Conservation (phyloP, 768 basidiomycete species). For the Mycena filopes region DNA sequence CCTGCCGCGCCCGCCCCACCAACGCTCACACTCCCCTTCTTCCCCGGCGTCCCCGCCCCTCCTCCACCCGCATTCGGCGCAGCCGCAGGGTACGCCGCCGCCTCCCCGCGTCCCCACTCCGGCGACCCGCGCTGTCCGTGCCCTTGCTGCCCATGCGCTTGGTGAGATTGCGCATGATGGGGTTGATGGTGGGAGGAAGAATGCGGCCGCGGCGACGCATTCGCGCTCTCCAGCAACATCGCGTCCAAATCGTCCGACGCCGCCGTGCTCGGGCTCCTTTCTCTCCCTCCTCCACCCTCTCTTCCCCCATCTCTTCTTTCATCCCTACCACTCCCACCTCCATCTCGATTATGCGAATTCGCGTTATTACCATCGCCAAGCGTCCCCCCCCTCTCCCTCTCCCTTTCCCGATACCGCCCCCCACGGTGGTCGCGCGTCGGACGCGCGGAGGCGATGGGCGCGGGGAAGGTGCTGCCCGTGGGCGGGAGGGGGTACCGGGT, state of each 20-base stretch:
- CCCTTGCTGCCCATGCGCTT: background rate
- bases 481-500: too few species aligned
- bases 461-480: too few species aligned
- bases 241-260: constrained; percentile 31
- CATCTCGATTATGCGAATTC: background rate
- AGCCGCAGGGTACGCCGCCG: background rate
- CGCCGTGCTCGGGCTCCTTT: constrained; percentile 17
- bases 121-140: background rate
- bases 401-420: too few species aligned
- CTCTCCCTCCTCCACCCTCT: background rate
- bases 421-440: too few species aligned
- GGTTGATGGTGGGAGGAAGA: background rate
- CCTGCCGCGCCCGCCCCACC: background rate
- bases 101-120: background rate
- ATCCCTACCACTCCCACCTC: background rate
- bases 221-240: constrained; percentile 27
- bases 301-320: background rate
- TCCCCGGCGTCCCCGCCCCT: background rate
- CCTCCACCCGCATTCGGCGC: background rate
- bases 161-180: background rate
- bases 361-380: too few species aligned
- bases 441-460: too few species aligned
- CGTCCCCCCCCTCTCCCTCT: too few species aligned
- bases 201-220: constrained; percentile 9
- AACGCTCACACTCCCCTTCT: background rate